Conservation (phyloP, 176 grass and related monocot species). For the Microstegium vimineum region DNA sequence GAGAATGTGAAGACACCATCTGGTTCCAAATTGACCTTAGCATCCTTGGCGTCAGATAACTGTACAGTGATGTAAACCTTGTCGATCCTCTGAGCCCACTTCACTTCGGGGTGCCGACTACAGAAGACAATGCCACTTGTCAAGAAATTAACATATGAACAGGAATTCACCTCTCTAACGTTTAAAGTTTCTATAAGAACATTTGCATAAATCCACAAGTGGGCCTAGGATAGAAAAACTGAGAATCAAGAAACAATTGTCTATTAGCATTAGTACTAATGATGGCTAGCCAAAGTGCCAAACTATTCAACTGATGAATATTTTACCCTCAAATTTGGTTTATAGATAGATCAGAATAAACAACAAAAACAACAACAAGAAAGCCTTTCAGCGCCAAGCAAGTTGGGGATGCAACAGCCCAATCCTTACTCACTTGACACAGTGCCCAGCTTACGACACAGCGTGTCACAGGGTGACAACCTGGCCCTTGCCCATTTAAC, state of each 20-base stretch:
- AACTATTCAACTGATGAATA: not conserved
- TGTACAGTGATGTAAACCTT: constrained; percentile 88
- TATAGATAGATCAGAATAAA: not conserved
- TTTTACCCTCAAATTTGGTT: not conserved
- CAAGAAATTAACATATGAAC: not conserved
- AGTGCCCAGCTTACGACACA: not conserved
- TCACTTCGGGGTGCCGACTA: constrained; percentile 82
- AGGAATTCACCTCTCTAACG: not conserved
- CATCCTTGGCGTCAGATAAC: constrained; percentile 86
- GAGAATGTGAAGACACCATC: constrained; percentile 89
- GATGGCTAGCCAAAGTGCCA: not conserved
- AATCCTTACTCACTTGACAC: not conserved
- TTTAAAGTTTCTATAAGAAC: not conserved
- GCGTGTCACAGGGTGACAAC: not conserved
- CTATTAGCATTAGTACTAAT: not conserved
- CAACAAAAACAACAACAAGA: not conserved
- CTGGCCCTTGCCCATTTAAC: not conserved
- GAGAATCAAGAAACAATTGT: not conserved
- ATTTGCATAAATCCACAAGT: not conserved
- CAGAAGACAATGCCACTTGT: constrained; percentile 29
- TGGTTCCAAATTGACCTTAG: constrained; percentile 78
- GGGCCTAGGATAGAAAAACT: not conserved
- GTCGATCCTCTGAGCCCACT: constrained; percentile 93
- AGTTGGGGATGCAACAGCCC: not conserved
- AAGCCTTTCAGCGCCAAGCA: not conserved